Conservation (phyloP, 2,329 filamentous ascomycete genomes). For the Dothistroma septosporum region DNA sequence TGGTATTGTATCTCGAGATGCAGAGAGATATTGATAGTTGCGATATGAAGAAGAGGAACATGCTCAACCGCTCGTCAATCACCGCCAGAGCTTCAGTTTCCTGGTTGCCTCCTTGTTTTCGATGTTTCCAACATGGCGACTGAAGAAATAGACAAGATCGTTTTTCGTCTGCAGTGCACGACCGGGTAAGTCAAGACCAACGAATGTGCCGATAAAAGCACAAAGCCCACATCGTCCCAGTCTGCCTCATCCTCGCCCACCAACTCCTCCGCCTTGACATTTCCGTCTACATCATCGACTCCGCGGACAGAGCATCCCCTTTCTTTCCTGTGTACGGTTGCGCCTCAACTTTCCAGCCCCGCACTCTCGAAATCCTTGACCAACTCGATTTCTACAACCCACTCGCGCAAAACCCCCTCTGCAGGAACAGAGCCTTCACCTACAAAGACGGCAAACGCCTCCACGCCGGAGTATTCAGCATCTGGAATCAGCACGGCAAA, state of each 20-base stretch:
- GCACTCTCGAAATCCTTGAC: slow-evolving; percentile 51
- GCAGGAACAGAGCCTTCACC: slow-evolving; percentile 46
- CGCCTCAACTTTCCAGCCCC: slow-evolving; percentile 52
- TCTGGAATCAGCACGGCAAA: slow-evolving; percentile 37
- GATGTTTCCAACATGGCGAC: background rate
- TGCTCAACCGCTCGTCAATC: no score
- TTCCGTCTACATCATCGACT: slow-evolving; percentile 48
- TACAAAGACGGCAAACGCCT: slow-evolving; percentile 47
- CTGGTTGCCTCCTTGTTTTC: no score
- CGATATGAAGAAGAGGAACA: no score
- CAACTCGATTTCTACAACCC: slow-evolving; percentile 49
- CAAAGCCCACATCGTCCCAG: background rate
- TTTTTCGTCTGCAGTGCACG: slow-evolving; percentile 19
- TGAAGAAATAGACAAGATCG: slow-evolving; percentile 1
- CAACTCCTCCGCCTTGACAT: slow-evolving; percentile 43
- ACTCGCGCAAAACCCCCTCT: slow-evolving; percentile 51
- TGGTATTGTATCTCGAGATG: no score
- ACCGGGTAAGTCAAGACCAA: background rate
- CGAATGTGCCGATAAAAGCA: no score
- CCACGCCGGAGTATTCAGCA: slow-evolving; percentile 32
- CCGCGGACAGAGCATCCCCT: slow-evolving; percentile 47
- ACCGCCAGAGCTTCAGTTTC: no score
- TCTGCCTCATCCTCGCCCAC: slow-evolving; percentile 42
- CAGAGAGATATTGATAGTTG: no score
- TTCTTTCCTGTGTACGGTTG: slow-evolving; percentile 46